These are phyloP conservation scores for Aspergillus jensenii DNA, from an alignment of 2,329 filamentous ascomycete species.

Conservation along the genomic window DNA sequence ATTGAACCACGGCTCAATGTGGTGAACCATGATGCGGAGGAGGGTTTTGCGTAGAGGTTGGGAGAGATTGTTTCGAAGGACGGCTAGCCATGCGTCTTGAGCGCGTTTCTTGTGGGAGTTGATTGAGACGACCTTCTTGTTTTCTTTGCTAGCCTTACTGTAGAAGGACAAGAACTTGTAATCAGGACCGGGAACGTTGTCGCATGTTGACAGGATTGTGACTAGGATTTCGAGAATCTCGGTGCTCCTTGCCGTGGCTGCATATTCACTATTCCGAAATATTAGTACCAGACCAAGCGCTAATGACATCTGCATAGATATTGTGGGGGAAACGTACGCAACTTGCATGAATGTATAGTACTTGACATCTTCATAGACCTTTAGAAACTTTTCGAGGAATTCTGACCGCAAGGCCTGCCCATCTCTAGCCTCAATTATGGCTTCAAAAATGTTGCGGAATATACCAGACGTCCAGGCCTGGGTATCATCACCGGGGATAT, in stretches of 20 bases:
- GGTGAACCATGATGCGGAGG: slow-evolving; percentile 70
- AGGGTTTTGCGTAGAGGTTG: slow-evolving; percentile 77
- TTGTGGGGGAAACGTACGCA: slow-evolving; percentile 54
- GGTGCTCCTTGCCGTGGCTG: slow-evolving; percentile 25
- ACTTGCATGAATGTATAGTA: slow-evolving; percentile 78
- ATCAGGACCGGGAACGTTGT: slow-evolving; percentile 61
- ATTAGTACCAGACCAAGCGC: neutral
- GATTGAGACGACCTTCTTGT: slow-evolving; percentile 66
- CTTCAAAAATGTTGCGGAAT: slow-evolving; percentile 64
- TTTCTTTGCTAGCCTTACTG: slow-evolving; percentile 59
- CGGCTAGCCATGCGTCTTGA: slow-evolving; percentile 81
- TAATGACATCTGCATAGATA: neutral
- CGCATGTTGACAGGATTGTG: slow-evolving; percentile 51
- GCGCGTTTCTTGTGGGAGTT: slow-evolving; percentile 74
- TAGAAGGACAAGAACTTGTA: slow-evolving; percentile 40
- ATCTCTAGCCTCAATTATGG: slow-evolving; percentile 59
- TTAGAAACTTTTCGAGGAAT: slow-evolving; percentile 75
- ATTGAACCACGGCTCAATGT: slow-evolving; percentile 84
- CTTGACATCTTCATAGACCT: slow-evolving; percentile 78
- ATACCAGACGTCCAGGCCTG: slow-evolving; percentile 69
- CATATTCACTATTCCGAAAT: slow-evolving; percentile 32
- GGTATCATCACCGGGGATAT: slow-evolving; percentile 60
- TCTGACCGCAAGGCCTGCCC: slow-evolving; percentile 64
- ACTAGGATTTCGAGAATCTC: slow-evolving; percentile 37
- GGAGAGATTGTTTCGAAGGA: slow-evolving; percentile 65